Base-by-base conservation (phyloP, 2,329 filamentous ascomycete genomes). In the Ustulina deusta region DNA sequence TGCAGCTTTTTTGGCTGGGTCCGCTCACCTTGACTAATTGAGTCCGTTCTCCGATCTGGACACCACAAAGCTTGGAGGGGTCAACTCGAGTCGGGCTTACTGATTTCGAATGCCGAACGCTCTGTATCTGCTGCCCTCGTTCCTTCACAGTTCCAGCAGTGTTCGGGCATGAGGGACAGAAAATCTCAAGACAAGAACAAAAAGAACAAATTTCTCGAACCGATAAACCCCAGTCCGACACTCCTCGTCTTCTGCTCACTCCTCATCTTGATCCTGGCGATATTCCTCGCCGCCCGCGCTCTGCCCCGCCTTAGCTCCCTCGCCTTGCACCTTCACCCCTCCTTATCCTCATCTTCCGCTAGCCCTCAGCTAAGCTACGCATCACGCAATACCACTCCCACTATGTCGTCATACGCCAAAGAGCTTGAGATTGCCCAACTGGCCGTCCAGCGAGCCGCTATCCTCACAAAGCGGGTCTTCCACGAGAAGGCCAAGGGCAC, bases 401-500 rank as follows among this genome's bases (percentile, higher is more conserved):
- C 65, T 61, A 82, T 81, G 71, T 75, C 85, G 65, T 58, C 71
- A 69, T 94, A 93, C 83, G 83, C 86, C 67, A 86, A 89, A 72
- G 92, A 94, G 81, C 86, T 92, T 72, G 84, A 90, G 74, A 85
- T 93, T 56, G 92, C 92, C 61, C 87, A 92, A 74, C 86, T 94
- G 32, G 91, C 92, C 57, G 91, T 94, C 36, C 91, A 93, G 79
- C 86, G 92, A 68, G 92, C 92, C 29, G 84, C 89, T 25, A 84
- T 93, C 71, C 86, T 94, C 65, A 94, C 92, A 59, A 91, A 93
- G 80, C 87, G 87, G 69, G 92, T 94, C 78, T 93, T 92, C 84
- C 85, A 94, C 82, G 92, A 95, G 75, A 96, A 95, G 81, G 91
- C 93, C 75, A 98, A 98, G 83, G 95, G 95, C 74, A 97, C 96